phyloP scores from a whole-genome alignment of 2,329 filamentous ascomycete genomes.

The Pseudocercospora vitis region DNA sequence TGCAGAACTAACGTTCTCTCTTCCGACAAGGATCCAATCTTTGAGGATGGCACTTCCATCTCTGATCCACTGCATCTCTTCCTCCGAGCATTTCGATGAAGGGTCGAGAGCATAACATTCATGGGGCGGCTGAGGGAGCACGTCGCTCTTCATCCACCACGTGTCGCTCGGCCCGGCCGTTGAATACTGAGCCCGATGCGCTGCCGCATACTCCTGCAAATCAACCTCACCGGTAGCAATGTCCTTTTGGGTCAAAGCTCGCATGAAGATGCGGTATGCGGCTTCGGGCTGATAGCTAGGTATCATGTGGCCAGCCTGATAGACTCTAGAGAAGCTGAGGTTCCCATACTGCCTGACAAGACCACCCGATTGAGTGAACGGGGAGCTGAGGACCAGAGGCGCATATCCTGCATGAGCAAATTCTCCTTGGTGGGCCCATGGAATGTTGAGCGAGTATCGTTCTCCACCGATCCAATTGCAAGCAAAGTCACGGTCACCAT shows the following conservation, averaged over 20 bases:
- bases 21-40: conserved; percentile 35
- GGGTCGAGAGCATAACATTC: conserved; percentile 32
- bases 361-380: conserved; percentile 33
- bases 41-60: conserved; percentile 36
- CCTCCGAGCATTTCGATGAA: conserved; percentile 28
- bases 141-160: conserved; percentile 37
- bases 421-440: conserved; percentile 44
- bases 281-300: conserved; percentile 42
- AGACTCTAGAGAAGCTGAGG: conserved; percentile 44
- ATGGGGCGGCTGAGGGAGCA: conserved; percentile 29
- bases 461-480: conserved; percentile 60
- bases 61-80: conserved; percentile 32
- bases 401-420: conserved; percentile 55
- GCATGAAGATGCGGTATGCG: conserved; percentile 42
- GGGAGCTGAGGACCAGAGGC: conserved; percentile 31
- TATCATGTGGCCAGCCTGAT: conserved; percentile 48
- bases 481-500: conserved; percentile 62
- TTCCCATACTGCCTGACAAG: conserved; percentile 37
- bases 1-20: conserved; percentile 7
- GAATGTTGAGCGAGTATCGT: conserved; percentile 50
- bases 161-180: conserved; percentile 32
- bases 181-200: conserved; percentile 23
- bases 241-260: conserved; percentile 37
- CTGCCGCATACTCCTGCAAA: conserved; percentile 18
- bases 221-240: conserved; percentile 39